Conservation (phyloP, 176 grass and related monocot species). For the Juncus inflexus region DNA sequence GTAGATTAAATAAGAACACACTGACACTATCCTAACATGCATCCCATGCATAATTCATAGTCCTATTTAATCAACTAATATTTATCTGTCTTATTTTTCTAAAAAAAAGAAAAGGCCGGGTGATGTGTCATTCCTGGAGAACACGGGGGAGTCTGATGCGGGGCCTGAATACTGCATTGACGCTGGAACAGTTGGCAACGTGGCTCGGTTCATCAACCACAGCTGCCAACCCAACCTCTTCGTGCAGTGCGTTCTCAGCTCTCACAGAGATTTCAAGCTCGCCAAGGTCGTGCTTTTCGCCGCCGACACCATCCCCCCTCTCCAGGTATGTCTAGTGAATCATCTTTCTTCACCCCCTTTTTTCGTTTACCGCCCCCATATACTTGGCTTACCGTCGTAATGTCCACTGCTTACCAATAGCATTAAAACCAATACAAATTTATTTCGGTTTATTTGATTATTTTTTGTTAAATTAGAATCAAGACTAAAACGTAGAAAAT, state of each 20-base stretch:
- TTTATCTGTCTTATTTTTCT: conserved; percentile 1
- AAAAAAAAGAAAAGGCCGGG: conserved; percentile 58
- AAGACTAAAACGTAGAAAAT: no score
- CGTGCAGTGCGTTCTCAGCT: conserved; percentile 77
- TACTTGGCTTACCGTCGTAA: no score
- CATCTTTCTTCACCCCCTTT: no score
- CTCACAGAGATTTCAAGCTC: conserved; percentile 67
- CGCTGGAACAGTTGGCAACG: conserved; percentile 49
- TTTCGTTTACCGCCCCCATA: no score
- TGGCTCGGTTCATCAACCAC: conserved; percentile 94
- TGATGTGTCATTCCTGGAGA: conserved; percentile 33
- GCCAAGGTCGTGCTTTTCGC: conserved; percentile 86
- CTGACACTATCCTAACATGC: no score
- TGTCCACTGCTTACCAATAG: no score
- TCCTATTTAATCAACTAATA: no score
- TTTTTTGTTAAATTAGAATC: no score
- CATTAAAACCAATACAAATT: no score
- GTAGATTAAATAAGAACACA: no score
- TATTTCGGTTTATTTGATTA: no score
- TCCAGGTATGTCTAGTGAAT: conserved; percentile 43
- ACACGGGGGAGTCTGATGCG: conserved; percentile 51
- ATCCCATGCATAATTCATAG: no score
- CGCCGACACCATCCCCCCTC: conserved; percentile 87
- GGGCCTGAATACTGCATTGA: conserved; percentile 74
- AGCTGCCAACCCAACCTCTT: conserved; percentile 89